Evolutionary conservation across 805 yeast species (phyloP).

Genomic region (Lachancea mirantina): DNA sequence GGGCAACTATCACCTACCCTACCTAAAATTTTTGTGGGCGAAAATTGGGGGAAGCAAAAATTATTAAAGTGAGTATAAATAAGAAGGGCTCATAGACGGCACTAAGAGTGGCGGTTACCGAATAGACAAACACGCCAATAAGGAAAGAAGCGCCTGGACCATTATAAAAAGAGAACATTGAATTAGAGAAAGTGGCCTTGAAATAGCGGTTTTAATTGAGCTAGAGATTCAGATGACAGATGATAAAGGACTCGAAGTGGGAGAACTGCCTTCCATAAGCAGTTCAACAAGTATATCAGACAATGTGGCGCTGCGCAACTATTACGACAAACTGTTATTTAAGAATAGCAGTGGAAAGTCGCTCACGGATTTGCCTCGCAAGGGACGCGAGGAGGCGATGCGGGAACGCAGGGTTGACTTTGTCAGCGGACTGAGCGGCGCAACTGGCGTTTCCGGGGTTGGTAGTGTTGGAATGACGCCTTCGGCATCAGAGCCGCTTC

Average conservation of each 20-base stretch:
- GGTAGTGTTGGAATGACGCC: slow-evolving; percentile 18
- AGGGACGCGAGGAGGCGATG: slow-evolving; percentile 8
- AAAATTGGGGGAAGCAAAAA: too few species aligned
- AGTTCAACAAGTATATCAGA: slow-evolving; percentile 31
- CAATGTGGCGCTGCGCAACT: slow-evolving; percentile 27
- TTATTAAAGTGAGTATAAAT: too few species aligned
- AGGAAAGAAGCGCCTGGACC: neutral
- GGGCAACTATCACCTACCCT: slow-evolving; percentile 1
- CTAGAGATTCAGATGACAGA: too few species aligned
- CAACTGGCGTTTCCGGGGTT: slow-evolving; percentile 17
- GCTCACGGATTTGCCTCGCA: slow-evolving; percentile 25
- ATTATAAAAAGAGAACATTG: neutral
- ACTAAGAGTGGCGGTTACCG: too few species aligned
- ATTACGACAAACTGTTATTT: slow-evolving; percentile 29
- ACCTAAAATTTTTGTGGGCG: too few species aligned
- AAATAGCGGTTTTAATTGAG: too few species aligned
- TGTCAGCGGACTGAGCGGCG: slow-evolving; percentile 8
- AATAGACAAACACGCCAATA: too few species aligned
- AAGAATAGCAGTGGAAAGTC: slow-evolving; percentile 30
- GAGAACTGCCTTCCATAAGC: slow-evolving; percentile 25
- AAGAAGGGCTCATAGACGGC: too few species aligned
- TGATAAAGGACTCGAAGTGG: too few species aligned
- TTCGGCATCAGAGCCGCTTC: slow-evolving; percentile 20
- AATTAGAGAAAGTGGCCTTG: neutral
- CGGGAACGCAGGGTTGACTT: slow-evolving; percentile 1